These are phyloP conservation scores for Trichoderma citrinoviride DNA, from an alignment of 2,329 filamentous ascomycete species.

Conservation along the genomic window DNA sequence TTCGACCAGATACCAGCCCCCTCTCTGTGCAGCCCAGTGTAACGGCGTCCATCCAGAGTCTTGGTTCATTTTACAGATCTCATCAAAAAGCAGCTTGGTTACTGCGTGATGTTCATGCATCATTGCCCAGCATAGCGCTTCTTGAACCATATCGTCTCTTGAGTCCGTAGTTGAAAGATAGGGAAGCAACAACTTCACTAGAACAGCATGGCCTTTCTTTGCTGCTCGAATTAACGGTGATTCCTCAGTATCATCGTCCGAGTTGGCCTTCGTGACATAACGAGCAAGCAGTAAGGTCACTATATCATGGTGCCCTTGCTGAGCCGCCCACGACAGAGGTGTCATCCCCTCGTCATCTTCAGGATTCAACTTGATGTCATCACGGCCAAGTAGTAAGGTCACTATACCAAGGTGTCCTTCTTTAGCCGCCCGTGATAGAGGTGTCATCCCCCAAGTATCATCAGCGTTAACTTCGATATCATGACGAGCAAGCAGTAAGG, in stretches of 20 bases:
- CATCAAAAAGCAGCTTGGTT: too few species aligned
- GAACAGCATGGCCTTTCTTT: neutral
- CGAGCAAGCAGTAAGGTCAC: neutral
- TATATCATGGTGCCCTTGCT: neutral
- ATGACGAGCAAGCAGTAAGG: neutral
- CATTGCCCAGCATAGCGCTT: too few species aligned
- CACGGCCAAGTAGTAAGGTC: neutral
- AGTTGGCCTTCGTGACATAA: too few species aligned
- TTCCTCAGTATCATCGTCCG: neutral
- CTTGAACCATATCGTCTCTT: too few species aligned
- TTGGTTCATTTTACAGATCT: too few species aligned
- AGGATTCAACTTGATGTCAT: too few species aligned
- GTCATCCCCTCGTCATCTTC: neutral
- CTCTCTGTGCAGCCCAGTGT: neutral
- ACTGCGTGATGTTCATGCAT: too few species aligned
- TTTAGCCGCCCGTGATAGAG: neutral
- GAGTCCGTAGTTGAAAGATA: too few species aligned
- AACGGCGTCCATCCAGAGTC: neutral
- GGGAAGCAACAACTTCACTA: neutral
- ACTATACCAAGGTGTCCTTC: neutral
- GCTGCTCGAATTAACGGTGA: neutral
- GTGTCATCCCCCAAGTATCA: neutral
- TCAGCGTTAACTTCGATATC: neutral
- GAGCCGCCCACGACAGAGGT: neutral
- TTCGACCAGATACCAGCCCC: too few species aligned